Evolutionary conservation across 2,329 filamentous ascomycete species (phyloP).

Genomic region (Colletotrichum sp.): DNA sequence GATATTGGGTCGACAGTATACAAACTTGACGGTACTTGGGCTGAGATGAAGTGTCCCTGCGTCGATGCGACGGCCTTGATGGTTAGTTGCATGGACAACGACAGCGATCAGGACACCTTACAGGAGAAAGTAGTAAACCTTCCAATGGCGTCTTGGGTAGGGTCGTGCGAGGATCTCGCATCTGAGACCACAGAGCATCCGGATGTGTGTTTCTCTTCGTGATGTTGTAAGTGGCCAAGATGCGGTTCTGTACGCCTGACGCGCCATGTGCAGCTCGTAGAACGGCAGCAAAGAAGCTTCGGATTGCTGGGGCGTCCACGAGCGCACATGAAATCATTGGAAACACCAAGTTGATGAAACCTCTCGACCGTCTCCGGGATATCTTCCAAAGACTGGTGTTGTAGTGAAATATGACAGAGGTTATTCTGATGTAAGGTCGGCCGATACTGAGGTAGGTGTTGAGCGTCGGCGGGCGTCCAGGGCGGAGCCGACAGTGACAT

Average conservation of each 20-base stretch:
- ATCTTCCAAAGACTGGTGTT: not conserved
- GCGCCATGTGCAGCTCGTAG: not conserved
- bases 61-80: not conserved
- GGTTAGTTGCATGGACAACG: not conserved
- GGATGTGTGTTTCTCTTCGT: not conserved
- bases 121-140: not conserved
- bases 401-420: not conserved
- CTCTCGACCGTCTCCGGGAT: not conserved
- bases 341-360: not conserved
- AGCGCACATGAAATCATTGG: not conserved
- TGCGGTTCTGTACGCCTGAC: not conserved
- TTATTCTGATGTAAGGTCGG: not conserved
- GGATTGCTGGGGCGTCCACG: not conserved
- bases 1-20: not conserved
- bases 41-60: not conserved
- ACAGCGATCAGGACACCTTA: not conserved
- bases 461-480: not conserved
- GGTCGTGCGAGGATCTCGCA: conserved; percentile 7
- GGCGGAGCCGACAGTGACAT: not conserved
- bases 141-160: not conserved
- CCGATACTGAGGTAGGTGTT: not conserved
- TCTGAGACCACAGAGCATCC: not conserved
- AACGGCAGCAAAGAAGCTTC: not conserved
- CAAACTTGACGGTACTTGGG: not conserved
- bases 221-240: not conserved